A percentile compares a stretch with the other conserved stretches of the same genome.
phyloP scores from a whole-genome alignment of 2,329 filamentous ascomycete genomes.

The Triangularia verruculosa region DNA sequence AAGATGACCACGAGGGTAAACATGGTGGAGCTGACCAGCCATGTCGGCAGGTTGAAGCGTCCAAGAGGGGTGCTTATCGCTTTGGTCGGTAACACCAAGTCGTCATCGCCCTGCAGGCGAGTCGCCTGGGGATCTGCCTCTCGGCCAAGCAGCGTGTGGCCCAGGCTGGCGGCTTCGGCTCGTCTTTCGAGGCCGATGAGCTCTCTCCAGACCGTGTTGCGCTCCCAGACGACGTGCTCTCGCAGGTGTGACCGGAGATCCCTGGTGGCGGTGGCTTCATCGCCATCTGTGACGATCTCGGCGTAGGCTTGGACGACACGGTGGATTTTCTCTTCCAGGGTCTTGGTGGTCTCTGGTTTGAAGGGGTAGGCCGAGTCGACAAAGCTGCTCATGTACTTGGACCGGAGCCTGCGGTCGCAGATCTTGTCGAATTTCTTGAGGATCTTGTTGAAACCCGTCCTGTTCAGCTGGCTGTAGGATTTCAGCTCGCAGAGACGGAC shows the following conservation, averaged over 20 bases:
- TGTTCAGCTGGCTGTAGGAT: slow-evolving; percentile 93
- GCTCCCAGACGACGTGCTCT: slow-evolving; percentile 98
- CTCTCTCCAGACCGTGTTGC: slow-evolving; percentile 97
- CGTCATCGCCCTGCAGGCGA: slow-evolving; percentile 81
- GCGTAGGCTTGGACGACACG: slow-evolving; percentile 79
- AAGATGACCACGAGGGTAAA: slow-evolving; percentile 70
- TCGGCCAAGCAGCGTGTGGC: slow-evolving; percentile 76
- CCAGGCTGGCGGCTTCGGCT: slow-evolving; percentile 89
- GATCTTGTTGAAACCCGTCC: slow-evolving; percentile 93
- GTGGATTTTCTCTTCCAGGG: slow-evolving; percentile 67
- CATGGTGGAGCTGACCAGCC: slow-evolving; percentile 81
- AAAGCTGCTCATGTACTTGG: slow-evolving; percentile 67
- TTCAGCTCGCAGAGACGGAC: slow-evolving; percentile 93
- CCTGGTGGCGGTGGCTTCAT: slow-evolving; percentile 71
- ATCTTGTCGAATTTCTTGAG: slow-evolving; percentile 99
- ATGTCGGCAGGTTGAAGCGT: slow-evolving; percentile 69
- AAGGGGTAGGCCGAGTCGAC: slow-evolving; percentile 84
- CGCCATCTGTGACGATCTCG: slow-evolving; percentile 76
- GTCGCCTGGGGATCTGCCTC: slow-evolving; percentile 66
- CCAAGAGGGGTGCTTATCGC: slow-evolving; percentile 78
- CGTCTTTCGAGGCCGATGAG: slow-evolving; percentile 98
- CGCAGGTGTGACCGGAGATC: slow-evolving; percentile 87
- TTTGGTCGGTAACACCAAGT: slow-evolving; percentile 58
- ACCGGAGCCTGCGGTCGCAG: slow-evolving; percentile 75
- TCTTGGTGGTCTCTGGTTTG: slow-evolving; percentile 64